A percentile compares a stretch with the other conserved stretches of the same genome.
These are phyloP conservation scores for Aspergillus nanangensis DNA, from an alignment of 495 filamentous ascomycete species.

Conservation along the genomic window DNA sequence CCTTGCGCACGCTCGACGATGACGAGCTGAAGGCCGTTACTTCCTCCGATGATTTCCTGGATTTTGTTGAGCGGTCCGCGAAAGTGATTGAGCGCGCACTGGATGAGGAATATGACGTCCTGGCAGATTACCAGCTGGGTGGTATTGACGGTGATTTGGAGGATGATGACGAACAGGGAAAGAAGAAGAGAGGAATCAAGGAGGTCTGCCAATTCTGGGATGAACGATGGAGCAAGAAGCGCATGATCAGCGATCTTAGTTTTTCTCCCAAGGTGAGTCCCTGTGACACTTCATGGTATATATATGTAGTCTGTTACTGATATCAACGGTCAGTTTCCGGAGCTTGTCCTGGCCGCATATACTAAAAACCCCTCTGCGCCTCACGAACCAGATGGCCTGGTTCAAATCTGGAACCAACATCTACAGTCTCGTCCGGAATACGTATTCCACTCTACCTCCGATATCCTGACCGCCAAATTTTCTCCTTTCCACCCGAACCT, in stretches of 20 bases:
- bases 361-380: constrained; percentile 95
- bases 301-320: background rate
- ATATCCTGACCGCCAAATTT: constrained; percentile 93
- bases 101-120: constrained; percentile 89
- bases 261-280: constrained; percentile 79
- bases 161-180: constrained; percentile 80
- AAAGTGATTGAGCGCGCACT: constrained; percentile 96
- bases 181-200: constrained; percentile 73
- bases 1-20: constrained; percentile 70
- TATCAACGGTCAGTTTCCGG: too few species aligned
- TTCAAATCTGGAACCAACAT: constrained; percentile 97
- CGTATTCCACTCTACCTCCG: constrained; percentile 92
- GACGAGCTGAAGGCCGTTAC: constrained; percentile 90
- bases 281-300: background rate
- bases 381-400: constrained; percentile 89
- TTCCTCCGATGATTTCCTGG: constrained; percentile 87
- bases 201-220: constrained; percentile 92
- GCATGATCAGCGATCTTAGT: constrained; percentile 88
- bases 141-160: constrained; percentile 63
- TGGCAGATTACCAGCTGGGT: constrained; percentile 88
- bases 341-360: constrained; percentile 88
- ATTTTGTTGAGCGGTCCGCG: constrained; percentile 91
- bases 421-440: constrained; percentile 91
- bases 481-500: constrained; percentile 96
- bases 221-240: constrained; percentile 92